Conservation (phyloP, 257 asterid species). For the Mitragyna speciosa region DNA sequence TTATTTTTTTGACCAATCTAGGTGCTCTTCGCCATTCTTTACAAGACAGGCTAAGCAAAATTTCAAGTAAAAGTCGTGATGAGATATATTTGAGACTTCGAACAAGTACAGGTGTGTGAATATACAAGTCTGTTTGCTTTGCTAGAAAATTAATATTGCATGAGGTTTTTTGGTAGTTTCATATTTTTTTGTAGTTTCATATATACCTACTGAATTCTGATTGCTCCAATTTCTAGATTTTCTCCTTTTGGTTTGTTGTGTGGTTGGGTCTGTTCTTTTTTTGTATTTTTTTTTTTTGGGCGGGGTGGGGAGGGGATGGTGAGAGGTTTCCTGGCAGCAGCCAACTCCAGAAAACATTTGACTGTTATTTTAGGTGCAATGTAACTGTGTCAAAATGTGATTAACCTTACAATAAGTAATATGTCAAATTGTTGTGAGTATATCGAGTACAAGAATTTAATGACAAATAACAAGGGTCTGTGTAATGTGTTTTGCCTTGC, state of each 20-base stretch:
- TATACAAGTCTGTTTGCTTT: background rate
- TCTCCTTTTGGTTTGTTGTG: background rate
- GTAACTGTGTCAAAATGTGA: background rate
- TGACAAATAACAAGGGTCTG: background rate
- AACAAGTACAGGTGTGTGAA: slow-evolving; percentile 84
- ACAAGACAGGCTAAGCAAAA: slow-evolving; percentile 86
- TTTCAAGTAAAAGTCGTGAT: slow-evolving; percentile 80
- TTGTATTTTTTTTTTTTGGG: background rate
- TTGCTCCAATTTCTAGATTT: background rate
- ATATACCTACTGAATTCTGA: background rate
- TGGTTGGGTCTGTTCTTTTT: too few species aligned
- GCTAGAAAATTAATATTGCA: background rate
- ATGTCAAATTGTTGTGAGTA: background rate
- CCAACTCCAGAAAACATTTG: background rate
- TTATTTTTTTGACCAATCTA: slow-evolving; percentile 31
- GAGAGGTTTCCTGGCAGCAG: background rate
- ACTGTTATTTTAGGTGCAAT: background rate
- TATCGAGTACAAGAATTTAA: background rate
- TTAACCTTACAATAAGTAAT: background rate
- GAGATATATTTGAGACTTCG: slow-evolving; percentile 91
- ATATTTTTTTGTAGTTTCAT: background rate
- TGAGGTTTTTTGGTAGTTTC: background rate
- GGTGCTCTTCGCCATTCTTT: slow-evolving; percentile 97
- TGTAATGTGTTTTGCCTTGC: background rate
- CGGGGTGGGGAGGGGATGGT: too few species aligned